Percentiles rank a stretch among this genome's conserved stretches.
Evolutionary conservation across 73 alveolate species (phyloP).

Genomic region (Stentor coeruleus): DNA sequence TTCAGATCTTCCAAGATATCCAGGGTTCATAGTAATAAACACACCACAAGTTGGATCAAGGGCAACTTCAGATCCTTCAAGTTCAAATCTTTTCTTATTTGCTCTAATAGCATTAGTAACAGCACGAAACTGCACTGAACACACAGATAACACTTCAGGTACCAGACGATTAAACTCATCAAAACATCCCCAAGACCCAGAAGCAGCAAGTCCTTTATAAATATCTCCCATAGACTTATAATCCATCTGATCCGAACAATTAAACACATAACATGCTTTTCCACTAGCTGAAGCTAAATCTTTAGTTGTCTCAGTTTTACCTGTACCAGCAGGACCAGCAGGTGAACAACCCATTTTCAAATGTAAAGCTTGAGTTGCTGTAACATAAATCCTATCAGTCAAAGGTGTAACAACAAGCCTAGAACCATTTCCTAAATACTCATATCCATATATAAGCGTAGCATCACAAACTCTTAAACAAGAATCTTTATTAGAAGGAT

Average conservation of each 20-base stretch:
- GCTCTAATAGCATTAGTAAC: conserved; percentile 98
- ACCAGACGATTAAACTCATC: conserved; percentile 99
- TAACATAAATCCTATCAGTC: conserved; percentile 99
- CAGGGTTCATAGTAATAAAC: conserved; percentile 99
- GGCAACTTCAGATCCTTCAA: conserved; percentile 98
- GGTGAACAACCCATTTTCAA: conserved; percentile 99
- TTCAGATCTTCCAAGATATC: conserved; percentile 99
- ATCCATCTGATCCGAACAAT: conserved; percentile 99
- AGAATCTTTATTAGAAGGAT: conserved; percentile 72
- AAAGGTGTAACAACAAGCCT: conserved; percentile 99
- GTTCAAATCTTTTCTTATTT: conserved; percentile 79
- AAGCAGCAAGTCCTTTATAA: conserved; percentile 99
- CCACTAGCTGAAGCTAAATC: conserved; percentile 99
- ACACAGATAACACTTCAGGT: conserved; percentile 99
- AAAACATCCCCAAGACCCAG: conserved; percentile 99
- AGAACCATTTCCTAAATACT: conserved; percentile 99
- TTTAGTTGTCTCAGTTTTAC: conserved; percentile 99
- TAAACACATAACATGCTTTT: conserved; percentile 99
- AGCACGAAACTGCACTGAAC: conserved; percentile 99
- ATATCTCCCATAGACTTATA: conserved; percentile 99
- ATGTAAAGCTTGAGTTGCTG: conserved; percentile 99
- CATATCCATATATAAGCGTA: conserved; percentile 94
- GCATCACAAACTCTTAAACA: conserved; percentile 95
- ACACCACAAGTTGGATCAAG: conserved; percentile 99
- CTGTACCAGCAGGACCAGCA: conserved; percentile 99